Percentiles rank a stretch among this genome's conserved stretches.
These are phyloP conservation scores for Epichloe coenophiala DNA, from an alignment of 2,329 filamentous ascomycete genomes.

Conservation along the genomic window DNA sequence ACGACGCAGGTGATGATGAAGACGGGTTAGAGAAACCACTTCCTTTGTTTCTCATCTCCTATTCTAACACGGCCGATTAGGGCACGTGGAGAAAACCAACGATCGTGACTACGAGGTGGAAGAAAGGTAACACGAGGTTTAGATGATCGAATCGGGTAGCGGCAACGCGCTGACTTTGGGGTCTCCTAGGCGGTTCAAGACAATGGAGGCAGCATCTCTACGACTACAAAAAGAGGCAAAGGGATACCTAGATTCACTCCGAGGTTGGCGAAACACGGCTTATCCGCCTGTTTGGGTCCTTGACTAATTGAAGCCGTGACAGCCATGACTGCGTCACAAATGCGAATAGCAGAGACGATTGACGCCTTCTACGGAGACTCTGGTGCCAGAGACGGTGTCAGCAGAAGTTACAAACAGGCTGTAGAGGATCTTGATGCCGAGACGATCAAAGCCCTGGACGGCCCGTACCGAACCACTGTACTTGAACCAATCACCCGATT, in stretches of 20 bases:
- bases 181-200: slow-evolving; percentile 69
- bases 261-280: slow-evolving; percentile 40
- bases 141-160: neutral
- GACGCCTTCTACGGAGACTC: slow-evolving; percentile 98
- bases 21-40: slow-evolving; percentile 46
- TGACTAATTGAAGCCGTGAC: neutral
- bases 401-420: slow-evolving; percentile 93
- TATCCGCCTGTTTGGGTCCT: neutral
- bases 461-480: slow-evolving; percentile 86
- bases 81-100: slow-evolving; percentile 96
- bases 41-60: no score
- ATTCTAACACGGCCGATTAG: slow-evolving; percentile 24
- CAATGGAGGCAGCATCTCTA: slow-evolving; percentile 88
- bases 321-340: slow-evolving; percentile 98
- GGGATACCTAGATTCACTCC: slow-evolving; percentile 88
- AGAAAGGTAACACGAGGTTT: slow-evolving; percentile 48
- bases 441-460: slow-evolving; percentile 95
- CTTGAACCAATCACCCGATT: slow-evolving; percentile 92
- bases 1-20: slow-evolving; percentile 99
- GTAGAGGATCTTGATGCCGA: slow-evolving; percentile 96
- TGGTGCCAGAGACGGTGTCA: slow-evolving; percentile 87
- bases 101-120: slow-evolving; percentile 98
- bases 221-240: slow-evolving; percentile 95
- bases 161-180: slow-evolving; percentile 8
- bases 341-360: slow-evolving; percentile 98